Evolutionary conservation across 1,284 basidiomycete genomes (phyloP).

Genomic region (Pulveroboletus sp.): DNA sequence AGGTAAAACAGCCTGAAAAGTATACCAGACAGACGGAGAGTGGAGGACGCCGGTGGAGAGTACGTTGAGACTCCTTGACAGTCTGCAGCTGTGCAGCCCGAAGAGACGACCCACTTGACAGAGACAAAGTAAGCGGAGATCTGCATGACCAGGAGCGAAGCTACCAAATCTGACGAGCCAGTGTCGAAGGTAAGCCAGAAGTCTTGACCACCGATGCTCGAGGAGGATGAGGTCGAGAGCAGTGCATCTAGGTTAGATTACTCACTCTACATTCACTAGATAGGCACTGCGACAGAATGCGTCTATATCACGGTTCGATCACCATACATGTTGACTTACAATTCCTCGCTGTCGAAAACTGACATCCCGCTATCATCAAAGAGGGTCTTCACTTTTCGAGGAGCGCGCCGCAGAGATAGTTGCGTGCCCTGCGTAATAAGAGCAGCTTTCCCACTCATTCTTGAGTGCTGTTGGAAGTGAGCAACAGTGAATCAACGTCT

Average conservation of each 20-base stretch:
- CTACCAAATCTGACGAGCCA: constrained; percentile 37
- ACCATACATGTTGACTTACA: constrained; percentile 23
- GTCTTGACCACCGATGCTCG: constrained; percentile 34
- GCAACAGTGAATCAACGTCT: background rate
- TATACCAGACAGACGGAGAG: constrained; percentile 35
- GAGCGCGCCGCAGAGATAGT: constrained; percentile 28
- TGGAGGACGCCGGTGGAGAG: constrained; percentile 31
- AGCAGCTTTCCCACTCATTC: constrained; percentile 20
- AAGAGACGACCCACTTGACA: constrained; percentile 41
- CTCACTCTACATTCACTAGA: constrained; percentile 33
- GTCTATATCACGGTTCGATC: background rate
- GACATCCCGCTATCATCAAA: constrained; percentile 11
- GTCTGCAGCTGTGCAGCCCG: constrained; percentile 35
- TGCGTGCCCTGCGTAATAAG: constrained; percentile 30
- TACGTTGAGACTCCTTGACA: constrained; percentile 39
- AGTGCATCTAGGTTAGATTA: background rate
- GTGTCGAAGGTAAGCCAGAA: constrained; percentile 41
- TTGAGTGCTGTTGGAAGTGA: constrained; percentile 1
- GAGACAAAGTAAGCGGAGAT: background rate
- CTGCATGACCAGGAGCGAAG: background rate
- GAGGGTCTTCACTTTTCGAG: constrained; percentile 20
- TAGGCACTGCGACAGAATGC: constrained; percentile 25
- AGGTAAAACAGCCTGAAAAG: constrained; percentile 49
- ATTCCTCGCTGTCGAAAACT: constrained; percentile 33
- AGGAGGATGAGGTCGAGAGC: background rate